Percentiles rank a stretch among this genome's conserved stretches.
Evolutionary conservation across 169 alveolate species (phyloP).

Genomic region (Hepatocystis sp.): DNA sequence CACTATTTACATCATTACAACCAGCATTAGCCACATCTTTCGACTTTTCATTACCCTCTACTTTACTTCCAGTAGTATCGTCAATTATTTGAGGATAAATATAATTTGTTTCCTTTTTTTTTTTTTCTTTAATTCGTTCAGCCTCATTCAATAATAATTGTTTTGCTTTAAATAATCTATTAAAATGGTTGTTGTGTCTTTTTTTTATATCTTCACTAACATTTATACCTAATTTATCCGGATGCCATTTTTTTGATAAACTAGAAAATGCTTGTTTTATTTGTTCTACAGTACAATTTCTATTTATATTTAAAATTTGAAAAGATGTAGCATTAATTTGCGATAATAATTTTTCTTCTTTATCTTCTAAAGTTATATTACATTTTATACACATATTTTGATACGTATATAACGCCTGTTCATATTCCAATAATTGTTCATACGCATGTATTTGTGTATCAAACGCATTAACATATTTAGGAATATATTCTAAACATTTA

Average conservation of each 20-base stretch:
- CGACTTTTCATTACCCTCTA: neutral
- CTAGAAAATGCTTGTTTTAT: slow-evolving; percentile 83
- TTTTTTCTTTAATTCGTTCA: slow-evolving; percentile 75
- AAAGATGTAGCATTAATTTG: slow-evolving; percentile 84
- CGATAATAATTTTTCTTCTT: slow-evolving; percentile 73
- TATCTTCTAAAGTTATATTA: slow-evolving; percentile 80
- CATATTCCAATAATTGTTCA: slow-evolving; percentile 84
- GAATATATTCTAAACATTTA: slow-evolving; percentile 81
- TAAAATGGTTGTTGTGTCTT: slow-evolving; percentile 82
- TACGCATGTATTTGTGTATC: slow-evolving; percentile 84
- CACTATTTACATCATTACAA: too few relatives aligned
- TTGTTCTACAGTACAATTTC: slow-evolving; percentile 74
- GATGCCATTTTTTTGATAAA: slow-evolving; percentile 86
- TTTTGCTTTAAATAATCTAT: slow-evolving; percentile 82
- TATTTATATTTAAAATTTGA: slow-evolving; percentile 80
- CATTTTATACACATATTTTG: slow-evolving; percentile 80
- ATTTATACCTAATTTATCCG: slow-evolving; percentile 81
- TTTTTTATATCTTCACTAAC: slow-evolving; percentile 77
- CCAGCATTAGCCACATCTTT: neutral
- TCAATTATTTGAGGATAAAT: slow-evolving; percentile 78
- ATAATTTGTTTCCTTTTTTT: slow-evolving; percentile 80
- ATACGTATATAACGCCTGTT: slow-evolving; percentile 76
- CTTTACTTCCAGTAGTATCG: slow-evolving; percentile 5
- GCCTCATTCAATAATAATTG: slow-evolving; percentile 78
- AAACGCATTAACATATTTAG: slow-evolving; percentile 83